Percentiles rank a stretch among this genome's conserved stretches.
Conservation (phyloP, 169 alveolate genomes). For the Neospora caninum region DNA sequence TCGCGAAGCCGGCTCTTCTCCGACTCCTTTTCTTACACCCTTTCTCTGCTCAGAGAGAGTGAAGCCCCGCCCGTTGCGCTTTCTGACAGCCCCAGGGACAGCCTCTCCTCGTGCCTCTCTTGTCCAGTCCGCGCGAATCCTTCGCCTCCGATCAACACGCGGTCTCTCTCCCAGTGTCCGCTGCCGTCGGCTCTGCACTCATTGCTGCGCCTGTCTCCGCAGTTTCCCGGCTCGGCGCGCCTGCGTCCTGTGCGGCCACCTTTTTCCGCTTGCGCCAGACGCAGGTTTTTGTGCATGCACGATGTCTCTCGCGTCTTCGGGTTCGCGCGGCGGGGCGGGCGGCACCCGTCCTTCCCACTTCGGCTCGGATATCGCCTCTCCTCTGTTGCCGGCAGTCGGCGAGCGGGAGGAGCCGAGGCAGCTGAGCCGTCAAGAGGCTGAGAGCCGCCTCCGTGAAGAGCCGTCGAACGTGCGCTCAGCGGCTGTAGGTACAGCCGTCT, state of each 20-base stretch:
- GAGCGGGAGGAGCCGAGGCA: slow-evolving; percentile 24
- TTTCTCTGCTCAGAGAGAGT: too few relatives aligned
- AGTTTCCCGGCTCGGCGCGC: not conserved
- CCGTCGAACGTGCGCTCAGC: not conserved
- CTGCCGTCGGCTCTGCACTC: too few relatives aligned
- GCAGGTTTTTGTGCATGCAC: not conserved
- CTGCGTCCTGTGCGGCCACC: not conserved
- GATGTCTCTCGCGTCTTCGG: not conserved
- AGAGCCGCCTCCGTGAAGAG: not conserved
- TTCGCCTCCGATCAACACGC: too few relatives aligned
- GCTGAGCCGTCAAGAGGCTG: not conserved
- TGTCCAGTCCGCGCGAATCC: too few relatives aligned
- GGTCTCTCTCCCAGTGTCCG: too few relatives aligned
- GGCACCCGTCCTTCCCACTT: not conserved
- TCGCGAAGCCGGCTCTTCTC: too few relatives aligned
- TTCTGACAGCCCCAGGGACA: too few relatives aligned
- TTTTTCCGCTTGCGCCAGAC: not conserved
- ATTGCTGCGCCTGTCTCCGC: not conserved
- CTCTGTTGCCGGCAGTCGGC: not conserved
- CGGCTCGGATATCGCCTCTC: not conserved
- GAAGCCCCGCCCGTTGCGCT: too few relatives aligned
- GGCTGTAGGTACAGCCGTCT: not conserved
- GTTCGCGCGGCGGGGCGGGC: not conserved
- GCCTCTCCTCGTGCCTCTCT: too few relatives aligned
- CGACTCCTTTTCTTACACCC: too few relatives aligned